phyloP scores from a whole-genome alignment of 2,329 filamentous ascomycete genomes.

The Parascedosporium putredinis region DNA sequence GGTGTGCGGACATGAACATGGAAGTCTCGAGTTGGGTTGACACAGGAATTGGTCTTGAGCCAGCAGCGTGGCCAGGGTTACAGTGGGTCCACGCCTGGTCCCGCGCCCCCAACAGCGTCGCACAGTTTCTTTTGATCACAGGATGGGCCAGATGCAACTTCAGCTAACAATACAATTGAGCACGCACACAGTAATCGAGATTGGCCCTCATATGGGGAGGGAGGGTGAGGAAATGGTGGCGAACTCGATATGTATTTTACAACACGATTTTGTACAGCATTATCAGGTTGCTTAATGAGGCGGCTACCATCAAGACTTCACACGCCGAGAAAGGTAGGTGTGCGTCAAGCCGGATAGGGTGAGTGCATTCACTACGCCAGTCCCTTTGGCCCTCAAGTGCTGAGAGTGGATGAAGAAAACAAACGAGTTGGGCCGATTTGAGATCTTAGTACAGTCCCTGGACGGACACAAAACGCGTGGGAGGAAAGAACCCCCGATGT shows the following conservation, averaged over 20 bases:
- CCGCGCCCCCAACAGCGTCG: constrained; percentile 5
- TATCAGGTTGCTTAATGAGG: no score
- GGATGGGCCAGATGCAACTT: neutral
- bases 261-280: no score
- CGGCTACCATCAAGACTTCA: no score
- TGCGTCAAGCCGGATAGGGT: no score
- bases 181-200: neutral
- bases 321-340: neutral
- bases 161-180: neutral
- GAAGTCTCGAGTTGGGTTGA: no score
- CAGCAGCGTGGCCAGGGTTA: neutral
- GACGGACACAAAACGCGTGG: no score
- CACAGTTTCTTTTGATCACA: constrained; percentile 7
- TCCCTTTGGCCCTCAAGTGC: no score
- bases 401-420: neutral
- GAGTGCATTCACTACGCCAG: no score
- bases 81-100: constrained; percentile 6
- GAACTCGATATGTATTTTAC: no score
- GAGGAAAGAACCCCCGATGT: neutral
- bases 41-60: no score
- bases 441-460: neutral
- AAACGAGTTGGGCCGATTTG: neutral
- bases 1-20: neutral
- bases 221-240: no score
- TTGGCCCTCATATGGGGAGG: neutral